Conservation (phyloP, 2,329 filamentous ascomycete genomes). For the Clarireedia homoeocarpa region DNA sequence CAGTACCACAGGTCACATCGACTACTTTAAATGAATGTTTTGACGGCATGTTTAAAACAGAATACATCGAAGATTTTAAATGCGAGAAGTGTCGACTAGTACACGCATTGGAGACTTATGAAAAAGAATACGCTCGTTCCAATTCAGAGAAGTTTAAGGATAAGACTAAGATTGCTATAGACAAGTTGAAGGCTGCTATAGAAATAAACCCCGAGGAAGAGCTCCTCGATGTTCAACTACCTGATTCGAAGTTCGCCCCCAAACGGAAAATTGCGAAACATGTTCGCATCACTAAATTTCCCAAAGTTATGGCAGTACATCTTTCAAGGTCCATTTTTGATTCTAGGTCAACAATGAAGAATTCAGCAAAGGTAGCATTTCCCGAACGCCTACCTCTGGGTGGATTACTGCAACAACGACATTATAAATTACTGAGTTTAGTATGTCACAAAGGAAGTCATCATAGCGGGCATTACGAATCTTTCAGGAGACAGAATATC, state of each 20-base stretch:
- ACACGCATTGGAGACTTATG: slow-evolving; percentile 62
- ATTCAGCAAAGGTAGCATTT: slow-evolving; percentile 88
- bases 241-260: slow-evolving; percentile 66
- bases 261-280: slow-evolving; percentile 80
- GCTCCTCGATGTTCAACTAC: slow-evolving; percentile 65
- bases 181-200: slow-evolving; percentile 60
- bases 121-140: slow-evolving; percentile 47
- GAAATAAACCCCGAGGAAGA: slow-evolving; percentile 73
- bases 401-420: slow-evolving; percentile 66
- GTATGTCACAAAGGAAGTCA: slow-evolving; percentile 95
- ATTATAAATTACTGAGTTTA: slow-evolving; percentile 77
- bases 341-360: slow-evolving; percentile 73
- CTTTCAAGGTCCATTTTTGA: slow-evolving; percentile 91
- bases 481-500: slow-evolving; percentile 79
- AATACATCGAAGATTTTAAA: slow-evolving; percentile 94
- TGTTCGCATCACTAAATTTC: slow-evolving; percentile 79
- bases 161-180: slow-evolving; percentile 49
- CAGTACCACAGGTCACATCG: slow-evolving; percentile 76
- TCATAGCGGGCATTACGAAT: slow-evolving; percentile 94
- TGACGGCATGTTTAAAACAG: slow-evolving; percentile 87
- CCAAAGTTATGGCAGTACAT: slow-evolving; percentile 85
- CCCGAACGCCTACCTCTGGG: slow-evolving; percentile 81
- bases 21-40: slow-evolving; percentile 84
- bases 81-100: slow-evolving; percentile 89
- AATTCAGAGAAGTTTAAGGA: slow-evolving; percentile 43